phyloP scores from a whole-genome alignment of 1,139 yeast species.

The Debaryomyces udenii region DNA sequence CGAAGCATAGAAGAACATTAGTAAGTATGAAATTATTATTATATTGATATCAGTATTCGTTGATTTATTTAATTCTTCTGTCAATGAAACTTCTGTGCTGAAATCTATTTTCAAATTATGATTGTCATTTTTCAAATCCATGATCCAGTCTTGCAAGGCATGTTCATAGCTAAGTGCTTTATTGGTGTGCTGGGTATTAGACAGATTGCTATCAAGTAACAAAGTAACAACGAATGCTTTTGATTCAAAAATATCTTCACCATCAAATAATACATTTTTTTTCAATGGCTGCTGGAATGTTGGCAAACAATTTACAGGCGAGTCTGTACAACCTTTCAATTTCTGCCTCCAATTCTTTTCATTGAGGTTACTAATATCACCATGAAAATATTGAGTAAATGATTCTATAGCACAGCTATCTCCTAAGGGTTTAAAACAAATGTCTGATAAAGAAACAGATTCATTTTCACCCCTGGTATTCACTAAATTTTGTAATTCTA shows the following conservation, averaged over 20 bases:
- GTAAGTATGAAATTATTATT: constrained; percentile 70
- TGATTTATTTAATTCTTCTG: constrained; percentile 79
- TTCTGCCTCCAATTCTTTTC: constrained; percentile 56
- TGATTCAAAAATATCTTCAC: constrained; percentile 56
- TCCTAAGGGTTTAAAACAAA: constrained; percentile 80
- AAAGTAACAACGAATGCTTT: constrained; percentile 78
- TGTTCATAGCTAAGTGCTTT: constrained; percentile 68
- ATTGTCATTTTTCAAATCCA: constrained; percentile 47
- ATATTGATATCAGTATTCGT: constrained; percentile 78
- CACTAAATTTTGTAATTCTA: constrained; percentile 43
- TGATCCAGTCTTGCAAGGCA: constrained; percentile 57
- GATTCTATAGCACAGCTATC: constrained; percentile 89
- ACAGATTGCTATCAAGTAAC: constrained; percentile 48
- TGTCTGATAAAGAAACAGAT: constrained; percentile 52
- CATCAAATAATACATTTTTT: constrained; percentile 62
- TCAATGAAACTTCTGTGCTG: constrained; percentile 81
- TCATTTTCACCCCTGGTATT: constrained; percentile 20
- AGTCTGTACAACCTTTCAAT: constrained; percentile 62
- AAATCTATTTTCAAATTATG: constrained; percentile 67
- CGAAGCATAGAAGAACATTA: constrained; percentile 92
- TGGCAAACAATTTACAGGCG: constrained; percentile 91
- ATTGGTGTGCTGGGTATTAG: constrained; percentile 36
- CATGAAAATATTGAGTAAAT: constrained; percentile 83
- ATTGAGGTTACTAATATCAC: constrained; percentile 56
- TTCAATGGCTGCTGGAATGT: constrained; percentile 88